Evolutionary conservation across 2,329 filamentous ascomycete genomes (phyloP).

Genomic region (Immersiporthe knoxdaviesiana): DNA sequence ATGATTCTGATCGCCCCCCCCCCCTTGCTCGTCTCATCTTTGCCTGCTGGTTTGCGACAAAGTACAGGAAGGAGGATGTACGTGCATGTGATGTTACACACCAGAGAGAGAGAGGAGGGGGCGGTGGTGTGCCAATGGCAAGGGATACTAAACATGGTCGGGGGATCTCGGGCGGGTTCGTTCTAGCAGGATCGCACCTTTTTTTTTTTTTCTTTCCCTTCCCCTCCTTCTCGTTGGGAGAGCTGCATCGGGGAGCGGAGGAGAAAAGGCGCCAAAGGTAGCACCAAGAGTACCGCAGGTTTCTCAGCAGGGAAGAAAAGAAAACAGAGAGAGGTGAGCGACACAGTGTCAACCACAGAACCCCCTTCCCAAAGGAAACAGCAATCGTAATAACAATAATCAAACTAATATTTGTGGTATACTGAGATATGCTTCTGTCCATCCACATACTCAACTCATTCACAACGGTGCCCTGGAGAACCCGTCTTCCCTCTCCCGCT

Average conservation of each 20-base stretch:
- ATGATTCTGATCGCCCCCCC: neutral
- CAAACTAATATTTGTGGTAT: too few relatives aligned
- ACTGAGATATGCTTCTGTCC: too few relatives aligned
- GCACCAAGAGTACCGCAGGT: neutral
- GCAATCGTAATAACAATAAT: too few relatives aligned
- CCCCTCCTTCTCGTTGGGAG: too few relatives aligned
- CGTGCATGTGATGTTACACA: slow-evolving; percentile 10
- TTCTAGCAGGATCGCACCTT: neutral
- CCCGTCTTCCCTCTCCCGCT: too few relatives aligned
- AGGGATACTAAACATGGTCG: neutral
- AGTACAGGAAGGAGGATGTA: neutral
- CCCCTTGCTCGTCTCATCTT: slow-evolving; percentile 1
- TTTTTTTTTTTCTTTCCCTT: neutral
- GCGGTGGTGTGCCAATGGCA: neutral
- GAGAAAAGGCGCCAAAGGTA: neutral
- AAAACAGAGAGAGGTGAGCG: too few relatives aligned
- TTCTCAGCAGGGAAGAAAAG: too few relatives aligned
- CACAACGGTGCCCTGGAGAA: neutral
- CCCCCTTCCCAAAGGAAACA: too few relatives aligned
- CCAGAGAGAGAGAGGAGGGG: neutral
- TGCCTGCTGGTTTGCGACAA: neutral
- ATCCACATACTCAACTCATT: neutral
- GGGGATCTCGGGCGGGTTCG: neutral
- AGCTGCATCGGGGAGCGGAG: too few relatives aligned
- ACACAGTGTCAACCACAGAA: neutral